These are phyloP conservation scores for Chaetomiaceae sp. DNA, from an alignment of 2,329 filamentous ascomycete genomes.

Conservation along the genomic window DNA sequence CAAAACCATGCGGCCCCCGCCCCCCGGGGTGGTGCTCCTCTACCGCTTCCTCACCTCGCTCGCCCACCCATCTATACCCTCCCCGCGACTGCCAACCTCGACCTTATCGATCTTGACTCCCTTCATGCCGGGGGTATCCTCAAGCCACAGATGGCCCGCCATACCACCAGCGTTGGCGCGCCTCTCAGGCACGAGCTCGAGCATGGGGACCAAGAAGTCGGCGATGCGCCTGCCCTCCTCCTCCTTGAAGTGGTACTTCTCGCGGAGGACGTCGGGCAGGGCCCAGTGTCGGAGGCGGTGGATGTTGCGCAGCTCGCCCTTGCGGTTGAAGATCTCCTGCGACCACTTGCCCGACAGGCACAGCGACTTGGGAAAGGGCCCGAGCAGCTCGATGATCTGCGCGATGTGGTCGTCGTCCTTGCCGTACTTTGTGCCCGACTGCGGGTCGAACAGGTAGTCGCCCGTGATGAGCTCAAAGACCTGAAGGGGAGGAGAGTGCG, in stretches of 20 bases:
- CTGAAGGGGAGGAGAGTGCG: constrained; percentile 44
- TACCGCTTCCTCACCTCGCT: constrained; percentile 80
- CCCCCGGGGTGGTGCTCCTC: constrained; percentile 15
- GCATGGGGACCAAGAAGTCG: constrained; percentile 83
- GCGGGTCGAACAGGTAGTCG: constrained; percentile 96
- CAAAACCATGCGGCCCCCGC: no score
- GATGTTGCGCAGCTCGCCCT: constrained; percentile 95
- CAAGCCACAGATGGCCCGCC: constrained; percentile 77
- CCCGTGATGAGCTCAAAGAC: constrained; percentile 97
- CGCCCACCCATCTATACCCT: constrained; percentile 93
- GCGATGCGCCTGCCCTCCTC: constrained; percentile 73
- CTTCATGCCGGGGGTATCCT: constrained; percentile 86
- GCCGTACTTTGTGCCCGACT: constrained; percentile 97
- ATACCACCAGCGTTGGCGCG: constrained; percentile 94
- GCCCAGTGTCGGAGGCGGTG: constrained; percentile 96
- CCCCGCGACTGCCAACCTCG: constrained; percentile 74
- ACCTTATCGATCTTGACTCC: constrained; percentile 67
- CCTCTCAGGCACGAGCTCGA: constrained; percentile 82
- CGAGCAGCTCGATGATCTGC: constrained; percentile 95
- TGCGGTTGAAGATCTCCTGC: constrained; percentile 97
- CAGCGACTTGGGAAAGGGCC: constrained; percentile 85
- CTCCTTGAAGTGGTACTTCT: constrained; percentile 93
- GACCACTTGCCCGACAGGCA: constrained; percentile 95
- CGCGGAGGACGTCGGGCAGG: constrained; percentile 81
- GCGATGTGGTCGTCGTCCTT: constrained; percentile 99